A percentile compares a stretch with the other conserved stretches of the same genome.
Conservation (phyloP, 331 rosid genomes). For the Telfairia occidentalis region DNA sequence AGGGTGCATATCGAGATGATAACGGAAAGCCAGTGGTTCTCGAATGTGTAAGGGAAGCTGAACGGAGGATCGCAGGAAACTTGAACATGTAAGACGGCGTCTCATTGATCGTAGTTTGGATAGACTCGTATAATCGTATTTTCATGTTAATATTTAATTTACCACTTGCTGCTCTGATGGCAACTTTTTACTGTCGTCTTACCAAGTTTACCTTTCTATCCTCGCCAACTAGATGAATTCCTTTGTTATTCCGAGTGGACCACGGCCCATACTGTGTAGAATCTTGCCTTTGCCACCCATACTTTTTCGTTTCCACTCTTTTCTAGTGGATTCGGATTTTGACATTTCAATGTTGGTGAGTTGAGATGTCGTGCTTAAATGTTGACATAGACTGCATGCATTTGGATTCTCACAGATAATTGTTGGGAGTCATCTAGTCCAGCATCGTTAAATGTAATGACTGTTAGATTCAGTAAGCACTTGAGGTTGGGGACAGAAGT, state of each 20-base stretch:
- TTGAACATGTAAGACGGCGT: conserved; percentile 51
- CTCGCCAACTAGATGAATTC: background rate
- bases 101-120: background rate
- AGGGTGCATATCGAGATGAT: conserved; percentile 98
- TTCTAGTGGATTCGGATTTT: background rate
- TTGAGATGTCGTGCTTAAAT: background rate
- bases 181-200: conserved; percentile 16
- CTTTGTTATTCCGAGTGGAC: background rate
- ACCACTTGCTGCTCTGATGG: conserved; percentile 10
- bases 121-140: background rate
- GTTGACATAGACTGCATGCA: background rate
- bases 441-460: background rate
- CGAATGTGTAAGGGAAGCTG: conserved; percentile 83
- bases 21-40: conserved; percentile 89
- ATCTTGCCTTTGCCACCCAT: conserved; percentile 3
- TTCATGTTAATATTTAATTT: background rate
- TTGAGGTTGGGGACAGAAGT: background rate
- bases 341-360: background rate
- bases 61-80: conserved; percentile 68
- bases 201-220: conserved; percentile 7
- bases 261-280: conserved; percentile 5
- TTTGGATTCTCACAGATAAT: background rate
- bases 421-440: background rate
- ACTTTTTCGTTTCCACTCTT: background rate
- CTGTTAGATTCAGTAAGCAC: background rate